phyloP scores from a whole-genome alignment of 768 basidiomycete genomes.

The Cytidiella melzeri region DNA sequence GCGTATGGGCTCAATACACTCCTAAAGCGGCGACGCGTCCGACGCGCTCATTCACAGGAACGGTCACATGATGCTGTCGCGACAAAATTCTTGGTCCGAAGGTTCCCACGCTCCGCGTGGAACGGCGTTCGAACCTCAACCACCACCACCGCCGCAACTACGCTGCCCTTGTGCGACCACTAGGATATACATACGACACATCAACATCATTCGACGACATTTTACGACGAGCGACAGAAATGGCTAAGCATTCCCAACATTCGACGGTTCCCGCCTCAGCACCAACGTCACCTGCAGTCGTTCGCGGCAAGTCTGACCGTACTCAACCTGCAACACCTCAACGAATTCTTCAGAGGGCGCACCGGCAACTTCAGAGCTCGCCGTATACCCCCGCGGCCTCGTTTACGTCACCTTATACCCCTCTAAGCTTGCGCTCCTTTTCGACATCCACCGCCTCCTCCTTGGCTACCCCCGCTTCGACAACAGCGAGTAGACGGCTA shows the following conservation, averaged over 20 bases:
- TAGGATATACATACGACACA: conserved; percentile 4
- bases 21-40: no score
- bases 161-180: background rate
- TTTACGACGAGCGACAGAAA: conserved; percentile 17
- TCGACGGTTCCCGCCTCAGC: conserved; percentile 33
- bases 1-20: no score
- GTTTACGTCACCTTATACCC: conserved; percentile 55
- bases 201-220: conserved; percentile 18
- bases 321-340: conserved; percentile 58
- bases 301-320: conserved; percentile 29
- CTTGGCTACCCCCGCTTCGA: conserved; percentile 55
- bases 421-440: conserved; percentile 61
- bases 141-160: conserved; percentile 4
- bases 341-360: conserved; percentile 41
- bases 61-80: conserved; percentile 7
- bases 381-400: conserved; percentile 54
- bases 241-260: conserved; percentile 19
- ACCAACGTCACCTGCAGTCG: conserved; percentile 36
- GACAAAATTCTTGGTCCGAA: conserved; percentile 2
- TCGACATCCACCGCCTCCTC: conserved; percentile 41
- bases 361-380: conserved; percentile 41
- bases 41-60: conserved; percentile 4
- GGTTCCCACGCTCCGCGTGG: conserved; percentile 9
- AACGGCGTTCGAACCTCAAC: conserved; percentile 3
- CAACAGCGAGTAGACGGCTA: conserved; percentile 34